Evolutionary conservation across 1,139 yeast genomes (phyloP).

Genomic region (Suhomyces coccinellae): DNA sequence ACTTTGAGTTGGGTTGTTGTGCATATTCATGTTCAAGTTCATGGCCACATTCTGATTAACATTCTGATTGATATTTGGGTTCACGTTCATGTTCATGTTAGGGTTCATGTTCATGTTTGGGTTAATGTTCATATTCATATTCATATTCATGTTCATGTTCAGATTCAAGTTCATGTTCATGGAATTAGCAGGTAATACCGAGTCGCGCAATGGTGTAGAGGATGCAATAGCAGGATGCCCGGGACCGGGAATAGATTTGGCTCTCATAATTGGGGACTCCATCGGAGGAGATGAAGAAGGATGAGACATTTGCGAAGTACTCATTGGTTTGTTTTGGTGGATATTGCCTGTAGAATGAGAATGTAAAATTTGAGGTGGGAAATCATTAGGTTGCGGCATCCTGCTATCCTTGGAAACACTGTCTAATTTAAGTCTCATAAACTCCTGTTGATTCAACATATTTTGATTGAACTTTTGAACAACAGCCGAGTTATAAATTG

Average conservation of each 20-base stretch:
- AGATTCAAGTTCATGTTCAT: too few species aligned
- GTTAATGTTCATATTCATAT: too few species aligned
- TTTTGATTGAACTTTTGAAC: conserved; percentile 20
- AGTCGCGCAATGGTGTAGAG: conserved; percentile 10
- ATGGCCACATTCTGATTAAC: too few species aligned
- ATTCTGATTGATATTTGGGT: too few species aligned
- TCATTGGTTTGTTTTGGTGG: conserved; percentile 9
- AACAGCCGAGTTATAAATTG: conserved; percentile 31
- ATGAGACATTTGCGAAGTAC: conserved; percentile 6
- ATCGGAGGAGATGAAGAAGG: conserved; percentile 5
- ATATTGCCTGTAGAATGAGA: conserved; percentile 19
- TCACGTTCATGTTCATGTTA: not conserved
- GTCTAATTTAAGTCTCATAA: conserved; percentile 4
- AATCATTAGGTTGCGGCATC: not conserved
- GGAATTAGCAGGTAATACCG: not conserved
- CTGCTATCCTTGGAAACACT: not conserved
- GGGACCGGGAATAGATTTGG: conserved; percentile 6
- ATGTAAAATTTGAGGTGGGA: conserved; percentile 14
- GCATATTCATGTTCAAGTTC: too few species aligned
- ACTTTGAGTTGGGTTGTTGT: too few species aligned
- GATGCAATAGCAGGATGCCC: conserved; percentile 3
- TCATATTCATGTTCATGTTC: too few species aligned
- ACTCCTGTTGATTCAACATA: conserved; percentile 18
- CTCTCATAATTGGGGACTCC: conserved; percentile 7
- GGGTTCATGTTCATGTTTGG: not conserved